Conservation (phyloP, 306 rosid genomes). For the Medicago truncatula region DNA sequence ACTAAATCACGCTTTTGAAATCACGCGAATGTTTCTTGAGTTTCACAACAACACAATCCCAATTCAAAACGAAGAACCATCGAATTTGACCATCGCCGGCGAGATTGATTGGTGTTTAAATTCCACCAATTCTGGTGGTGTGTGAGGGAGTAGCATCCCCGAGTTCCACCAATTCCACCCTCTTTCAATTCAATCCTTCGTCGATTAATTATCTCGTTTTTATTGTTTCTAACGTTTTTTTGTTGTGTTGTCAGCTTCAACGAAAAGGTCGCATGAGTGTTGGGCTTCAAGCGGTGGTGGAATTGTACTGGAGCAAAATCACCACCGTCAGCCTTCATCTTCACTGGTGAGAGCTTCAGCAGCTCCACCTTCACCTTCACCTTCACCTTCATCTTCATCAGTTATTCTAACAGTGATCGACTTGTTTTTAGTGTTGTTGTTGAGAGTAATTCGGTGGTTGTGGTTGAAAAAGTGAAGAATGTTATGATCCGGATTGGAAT, state of each 20-base stretch:
- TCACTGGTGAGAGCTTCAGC: conserved; percentile 75
- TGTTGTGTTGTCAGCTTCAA: conserved; percentile 59
- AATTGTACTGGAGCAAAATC: conserved; percentile 62
- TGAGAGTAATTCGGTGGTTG: conserved; percentile 59
- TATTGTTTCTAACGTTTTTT: not conserved
- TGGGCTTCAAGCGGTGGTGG: conserved; percentile 78
- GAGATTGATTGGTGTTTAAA: too few relatives aligned
- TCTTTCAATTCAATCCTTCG: too few relatives aligned
- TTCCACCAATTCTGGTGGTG: too few relatives aligned
- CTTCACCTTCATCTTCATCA: conserved; percentile 70
- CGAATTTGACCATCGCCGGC: too few relatives aligned
- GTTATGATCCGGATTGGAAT: too few relatives aligned
- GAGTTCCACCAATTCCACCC: too few relatives aligned
- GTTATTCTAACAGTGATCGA: conserved; percentile 40
- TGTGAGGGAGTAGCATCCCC: too few relatives aligned
- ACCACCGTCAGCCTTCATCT: conserved; percentile 70
- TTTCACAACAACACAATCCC: too few relatives aligned
- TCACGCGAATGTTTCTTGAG: too few relatives aligned
- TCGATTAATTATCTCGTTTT: conserved; percentile 3
- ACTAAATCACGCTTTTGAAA: too few relatives aligned
- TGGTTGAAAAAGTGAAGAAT: conserved; percentile 71
- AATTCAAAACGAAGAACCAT: too few relatives aligned
- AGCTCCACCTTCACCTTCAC: conserved; percentile 79
- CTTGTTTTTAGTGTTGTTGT: conserved; percentile 44
- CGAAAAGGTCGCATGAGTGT: conserved; percentile 92